Evolutionary conservation across 768 basidiomycete genomes (phyloP), one percentile per base, ranked within the genome.

Genomic region (Piloderma croceum): DNA sequence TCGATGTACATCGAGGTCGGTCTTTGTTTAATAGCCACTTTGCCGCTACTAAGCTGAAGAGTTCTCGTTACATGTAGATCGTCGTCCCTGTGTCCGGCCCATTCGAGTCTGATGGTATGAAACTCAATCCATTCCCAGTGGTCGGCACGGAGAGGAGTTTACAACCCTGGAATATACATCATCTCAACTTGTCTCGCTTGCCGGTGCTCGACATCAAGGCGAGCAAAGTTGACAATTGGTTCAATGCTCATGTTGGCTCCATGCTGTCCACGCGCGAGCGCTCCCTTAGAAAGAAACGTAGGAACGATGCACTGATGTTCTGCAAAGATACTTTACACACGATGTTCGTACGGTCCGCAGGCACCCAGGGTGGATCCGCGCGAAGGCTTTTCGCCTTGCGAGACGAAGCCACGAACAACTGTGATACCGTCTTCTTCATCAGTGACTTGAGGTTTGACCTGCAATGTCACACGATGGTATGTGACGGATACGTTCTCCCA

Each of bases 1-100:
- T 80, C 76, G 1, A 63, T 53, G 19, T 81, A 74, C 42, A 56
- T 79, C 4, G 66, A 62, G 53, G 63, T 62, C 18, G 3, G 53
- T 43, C 3, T 21, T 36, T 15, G n/a, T n/a, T n/a, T n/a, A n/a
- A n/a, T n/a, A n/a, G n/a, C n/a, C n/a, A n/a, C n/a, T n/a, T n/a
- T n/a, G n/a, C n/a, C n/a, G n/a, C n/a, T n/a, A n/a, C n/a, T n/a
- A n/a, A n/a, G n/a, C n/a, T n/a, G n/a, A n/a, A n/a, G n/a, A 34
- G 25, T 31, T 24, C 27, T 5, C 45, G 40, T 29, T 31, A 15
- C 18, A 20, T 5, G 63, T 67, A 52, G 59, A 58, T 60, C 10
- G 40, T 52, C 10, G 45, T 51, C 7, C 52, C 51, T n/a, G 19
- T 46, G 1, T 44, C 43, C 4, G 48, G 41, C 36, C 52, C 24